Base-by-base conservation (phyloP, 768 basidiomycete genomes). In the Phylloporus rhodoxanthus region DNA sequence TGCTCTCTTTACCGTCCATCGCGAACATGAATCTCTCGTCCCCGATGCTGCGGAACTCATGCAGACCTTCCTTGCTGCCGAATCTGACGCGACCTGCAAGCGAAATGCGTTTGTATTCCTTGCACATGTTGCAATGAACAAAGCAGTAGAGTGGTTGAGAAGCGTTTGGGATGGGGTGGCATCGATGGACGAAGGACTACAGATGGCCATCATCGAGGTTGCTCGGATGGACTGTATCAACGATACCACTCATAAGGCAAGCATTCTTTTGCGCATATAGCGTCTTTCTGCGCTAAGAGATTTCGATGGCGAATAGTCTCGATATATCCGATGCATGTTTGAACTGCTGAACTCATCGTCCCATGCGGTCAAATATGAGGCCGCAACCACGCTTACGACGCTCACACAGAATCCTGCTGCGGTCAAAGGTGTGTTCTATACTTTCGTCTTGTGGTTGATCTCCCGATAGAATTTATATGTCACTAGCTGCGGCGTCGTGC, bases 71-170 rank as follows among this genome's bases (percentile, higher is more conserved):
- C 82, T 98, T 48, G 85, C 85, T 21, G 95, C 94, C 39, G 95
- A 98, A 72, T 85, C 85, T 20, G 96, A 99, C 70, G 84, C 91
- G 44, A 94, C 91, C 4, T 98, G 94, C 74, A 93, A 94, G 64
- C 84, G 94, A 9, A 97, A 99, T 63, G 95, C 95, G 8, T 96
- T 99, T 67, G 91, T 95, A 38, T 93, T 95, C 68, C 82, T 98
- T 28, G 83, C 91, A 37, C 75, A 84, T 56, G 87, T 84, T 52
- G 82, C 93, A 3, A 91, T 94, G 75, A 79, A 82, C 0, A 91
- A 87, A 61, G 96, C 94, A 1, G 90, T 93, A 53, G 88, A 96
- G 60, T 97, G 92, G 70, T 81, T 97, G 56, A 71, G 89, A 58
- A 81, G 78, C 59, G 81, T 93, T 43, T 88, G 90, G 64, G 94